Evolutionary conservation across 2,329 filamentous ascomycete species (phyloP).

Genomic region (Capronia coronata): DNA sequence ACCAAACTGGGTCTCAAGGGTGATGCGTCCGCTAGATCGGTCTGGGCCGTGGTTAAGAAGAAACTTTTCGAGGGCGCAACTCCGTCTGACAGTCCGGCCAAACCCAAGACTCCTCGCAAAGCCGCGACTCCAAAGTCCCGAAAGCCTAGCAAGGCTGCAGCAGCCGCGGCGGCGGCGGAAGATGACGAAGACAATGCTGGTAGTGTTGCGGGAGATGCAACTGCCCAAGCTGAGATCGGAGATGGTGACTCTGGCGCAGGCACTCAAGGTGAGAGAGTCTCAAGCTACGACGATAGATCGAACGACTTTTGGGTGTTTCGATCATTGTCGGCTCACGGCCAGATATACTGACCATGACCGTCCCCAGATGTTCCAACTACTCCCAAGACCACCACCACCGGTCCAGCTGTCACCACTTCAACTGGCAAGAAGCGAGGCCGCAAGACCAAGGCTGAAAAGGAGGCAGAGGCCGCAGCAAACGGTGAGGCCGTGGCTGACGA

Average conservation of each 20-base stretch:
- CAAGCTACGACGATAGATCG: neutral
- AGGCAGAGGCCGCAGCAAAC: conserved; percentile 19
- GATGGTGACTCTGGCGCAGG: neutral
- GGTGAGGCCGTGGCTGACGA: conserved; percentile 14
- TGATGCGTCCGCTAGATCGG: conserved; percentile 32
- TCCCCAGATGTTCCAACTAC: conserved; percentile 7
- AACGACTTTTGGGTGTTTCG: neutral
- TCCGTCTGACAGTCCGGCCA: too few species aligned
- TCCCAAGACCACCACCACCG: conserved; percentile 9
- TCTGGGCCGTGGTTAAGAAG: conserved; percentile 35
- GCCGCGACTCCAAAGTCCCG: conserved; percentile 4
- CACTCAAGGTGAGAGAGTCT: conserved; percentile 3
- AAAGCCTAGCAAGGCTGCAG: conserved; percentile 15
- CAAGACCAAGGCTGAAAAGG: conserved; percentile 24
- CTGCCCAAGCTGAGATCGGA: neutral
- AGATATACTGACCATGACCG: neutral
- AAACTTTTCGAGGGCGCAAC: conserved; percentile 30
- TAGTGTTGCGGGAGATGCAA: neutral
- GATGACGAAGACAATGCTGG: neutral
- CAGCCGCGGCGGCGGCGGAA: neutral
- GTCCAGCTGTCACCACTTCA: neutral
- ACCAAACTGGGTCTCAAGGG: conserved; percentile 35
- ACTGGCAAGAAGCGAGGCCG: conserved; percentile 19
- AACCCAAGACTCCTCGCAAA: conserved; percentile 17
- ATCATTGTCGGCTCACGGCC: too few species aligned